Conservation (phyloP, 805 yeast genomes). For the Lipomyces starkeyi region DNA sequence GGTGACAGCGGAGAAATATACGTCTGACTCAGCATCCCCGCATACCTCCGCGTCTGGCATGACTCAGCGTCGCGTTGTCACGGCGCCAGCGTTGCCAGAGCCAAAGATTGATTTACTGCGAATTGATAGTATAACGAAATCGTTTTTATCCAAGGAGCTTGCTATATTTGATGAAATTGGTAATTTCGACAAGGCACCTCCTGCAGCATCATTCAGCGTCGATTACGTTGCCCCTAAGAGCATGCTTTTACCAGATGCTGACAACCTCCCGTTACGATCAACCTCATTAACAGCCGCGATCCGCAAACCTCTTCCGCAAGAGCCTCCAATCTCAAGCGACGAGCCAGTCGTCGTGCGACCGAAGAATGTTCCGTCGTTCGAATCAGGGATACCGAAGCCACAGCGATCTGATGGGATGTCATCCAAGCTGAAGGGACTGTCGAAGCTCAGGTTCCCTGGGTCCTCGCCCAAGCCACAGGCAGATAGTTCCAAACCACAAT, state of each 20-base stretch:
- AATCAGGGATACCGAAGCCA: background rate
- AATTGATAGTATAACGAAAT: constrained; percentile 14
- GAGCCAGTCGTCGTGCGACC: background rate
- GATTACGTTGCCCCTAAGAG: background rate
- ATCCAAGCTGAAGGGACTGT: background rate
- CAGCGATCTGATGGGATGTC: background rate
- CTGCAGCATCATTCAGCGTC: background rate
- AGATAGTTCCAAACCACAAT: background rate
- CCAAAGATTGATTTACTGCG: background rate
- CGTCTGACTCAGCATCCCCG: background rate
- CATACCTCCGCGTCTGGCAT: constrained; percentile 3
- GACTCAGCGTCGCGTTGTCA: constrained; percentile 9
- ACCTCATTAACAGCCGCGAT: background rate
- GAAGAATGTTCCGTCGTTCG: background rate
- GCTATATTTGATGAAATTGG: constrained; percentile 24
- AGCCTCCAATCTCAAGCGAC: background rate
- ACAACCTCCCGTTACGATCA: background rate
- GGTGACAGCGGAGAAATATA: background rate
- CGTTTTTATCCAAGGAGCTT: constrained; percentile 20
- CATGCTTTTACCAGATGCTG: background rate
- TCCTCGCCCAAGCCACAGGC: background rate
- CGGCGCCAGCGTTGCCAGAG: constrained; percentile 3
- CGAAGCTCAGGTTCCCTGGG: background rate
- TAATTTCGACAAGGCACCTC: constrained; percentile 15
- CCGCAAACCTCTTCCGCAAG: background rate